Evolutionary conservation across 805 yeast species (phyloP), one percentile per base, ranked within the genome.

Genomic region (Saccharomycopsis babjevae): DNA sequence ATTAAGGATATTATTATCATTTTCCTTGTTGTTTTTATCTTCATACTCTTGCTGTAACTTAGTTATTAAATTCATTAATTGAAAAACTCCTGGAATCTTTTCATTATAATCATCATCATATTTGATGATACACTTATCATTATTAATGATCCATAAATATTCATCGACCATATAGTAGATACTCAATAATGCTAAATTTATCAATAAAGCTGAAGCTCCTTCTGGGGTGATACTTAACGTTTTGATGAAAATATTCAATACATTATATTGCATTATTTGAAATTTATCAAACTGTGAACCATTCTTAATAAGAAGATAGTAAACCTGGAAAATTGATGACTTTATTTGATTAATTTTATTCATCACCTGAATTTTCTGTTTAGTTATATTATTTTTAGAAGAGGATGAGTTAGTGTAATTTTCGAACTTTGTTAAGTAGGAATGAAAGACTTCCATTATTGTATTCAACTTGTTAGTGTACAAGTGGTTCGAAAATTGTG

Each of bases 211-310:
- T 10, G 52, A 46, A 46, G 25, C 28, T 15, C 28, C 20, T 34
- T 30, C 15, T 8, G 16, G 5, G 8, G 38, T 55, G 15, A 20
- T 15, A 28, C n/a, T 36, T 16, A 57, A n/a, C 5, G 22, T 28
- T 15, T 50, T 57, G 28, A 57, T 50, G 15, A 57, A 50, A 11
- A 16, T 25, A 18, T 54, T 15, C 8, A 58, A 54, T 3, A 60
- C 38, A 40, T 38, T n/a, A 34, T 57, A 56, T 36, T 57, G 62
- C 42, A 60, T 52, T 8, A 59, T 34, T 25, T 60, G 62, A 18
- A 60, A 50, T 32, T 60, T 60, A 32, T 60, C 62, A 50, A 59
- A 59, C 15, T 36, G 58, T n/a, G 59, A 42, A 16, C 52, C 54
- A 20, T 50, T 22, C 25, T 46, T 42, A 18, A 59, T 36, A 11